Percentiles rank a stretch among this genome's conserved stretches.
These are phyloP conservation scores for Diplodia mutila DNA, from an alignment of 2,329 filamentous ascomycete species.

Conservation along the genomic window DNA sequence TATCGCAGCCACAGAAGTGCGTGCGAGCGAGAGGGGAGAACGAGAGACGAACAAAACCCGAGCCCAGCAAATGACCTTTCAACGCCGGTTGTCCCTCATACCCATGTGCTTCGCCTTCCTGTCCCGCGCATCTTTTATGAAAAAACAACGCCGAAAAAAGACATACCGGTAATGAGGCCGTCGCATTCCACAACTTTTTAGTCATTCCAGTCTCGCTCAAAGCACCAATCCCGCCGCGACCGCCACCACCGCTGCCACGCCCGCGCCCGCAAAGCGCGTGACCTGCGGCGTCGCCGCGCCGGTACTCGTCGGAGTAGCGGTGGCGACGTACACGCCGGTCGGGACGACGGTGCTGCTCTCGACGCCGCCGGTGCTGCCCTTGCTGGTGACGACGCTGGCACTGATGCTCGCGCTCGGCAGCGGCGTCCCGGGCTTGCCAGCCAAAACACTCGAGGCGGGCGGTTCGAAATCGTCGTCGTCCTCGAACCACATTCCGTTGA, in stretches of 20 bases:
- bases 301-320: slow-evolving; percentile 22
- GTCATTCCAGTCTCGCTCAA: neutral
- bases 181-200: neutral
- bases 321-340: slow-evolving; percentile 28
- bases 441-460: slow-evolving; percentile 27
- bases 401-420: slow-evolving; percentile 13
- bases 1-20: neutral
- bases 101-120: neutral
- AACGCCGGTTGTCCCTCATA: neutral
- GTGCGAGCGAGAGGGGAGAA: neutral
- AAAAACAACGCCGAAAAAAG: neutral
- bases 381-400: neutral
- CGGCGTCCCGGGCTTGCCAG: slow-evolving; percentile 21
- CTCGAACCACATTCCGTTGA: slow-evolving; percentile 32
- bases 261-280: slow-evolving; percentile 2
- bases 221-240: slow-evolving; percentile 10
- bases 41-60: neutral
- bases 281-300: slow-evolving; percentile 15
- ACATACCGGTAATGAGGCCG: neutral
- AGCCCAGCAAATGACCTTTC: neutral
- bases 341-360: slow-evolving; percentile 23
- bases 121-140: neutral
- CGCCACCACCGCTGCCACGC: slow-evolving; percentile 12
- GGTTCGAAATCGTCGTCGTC: slow-evolving; percentile 27
- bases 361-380: neutral